phyloP scores from a whole-genome alignment of 2,329 filamentous ascomycete species.

The Colletotrichum somersetense region DNA sequence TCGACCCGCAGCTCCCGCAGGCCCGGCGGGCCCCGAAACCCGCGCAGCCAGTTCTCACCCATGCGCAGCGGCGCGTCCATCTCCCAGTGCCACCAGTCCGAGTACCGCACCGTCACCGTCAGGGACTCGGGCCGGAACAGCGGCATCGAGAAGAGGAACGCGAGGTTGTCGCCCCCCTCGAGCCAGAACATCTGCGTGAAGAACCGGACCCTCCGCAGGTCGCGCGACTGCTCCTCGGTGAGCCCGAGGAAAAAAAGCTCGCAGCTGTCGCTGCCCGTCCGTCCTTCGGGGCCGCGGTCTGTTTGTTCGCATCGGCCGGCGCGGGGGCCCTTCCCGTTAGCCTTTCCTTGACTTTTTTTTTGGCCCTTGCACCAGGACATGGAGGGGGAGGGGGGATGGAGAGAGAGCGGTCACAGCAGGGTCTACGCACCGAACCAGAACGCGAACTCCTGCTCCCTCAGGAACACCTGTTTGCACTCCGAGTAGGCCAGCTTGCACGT shows the following conservation, averaged over 20 bases:
- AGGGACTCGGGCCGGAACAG: slow-evolving; percentile 53
- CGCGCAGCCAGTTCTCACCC: slow-evolving; percentile 53
- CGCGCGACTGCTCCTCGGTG: slow-evolving; percentile 44
- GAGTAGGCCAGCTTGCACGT: slow-evolving; percentile 52
- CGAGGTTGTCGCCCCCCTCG: slow-evolving; percentile 47
- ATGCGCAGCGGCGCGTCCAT: slow-evolving; percentile 52
- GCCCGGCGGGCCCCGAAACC: slow-evolving; percentile 45
- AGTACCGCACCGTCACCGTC: slow-evolving; percentile 61
- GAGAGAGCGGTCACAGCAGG: not conserved
- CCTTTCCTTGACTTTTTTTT: not conserved
- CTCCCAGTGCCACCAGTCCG: slow-evolving; percentile 64
- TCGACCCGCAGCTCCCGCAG: slow-evolving; percentile 58
- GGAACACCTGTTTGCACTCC: slow-evolving; percentile 30
- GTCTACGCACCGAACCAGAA: slow-evolving; percentile 31
- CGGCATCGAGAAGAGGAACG: slow-evolving; percentile 45
- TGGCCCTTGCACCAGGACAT: not conserved
- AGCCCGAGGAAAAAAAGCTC: slow-evolving; percentile 17
- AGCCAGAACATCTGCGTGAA: slow-evolving; percentile 59
- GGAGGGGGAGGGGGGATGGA: not conserved
- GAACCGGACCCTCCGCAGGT: slow-evolving; percentile 48
- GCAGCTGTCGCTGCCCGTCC: not conserved
- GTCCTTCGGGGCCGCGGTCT: slow-evolving; percentile 28
- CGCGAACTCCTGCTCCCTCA: slow-evolving; percentile 28
- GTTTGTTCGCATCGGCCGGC: not conserved
- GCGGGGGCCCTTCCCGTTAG: not conserved